Evolutionary conservation across 2,329 filamentous ascomycete genomes (phyloP).

Genomic region (Verruconis gallopava): DNA sequence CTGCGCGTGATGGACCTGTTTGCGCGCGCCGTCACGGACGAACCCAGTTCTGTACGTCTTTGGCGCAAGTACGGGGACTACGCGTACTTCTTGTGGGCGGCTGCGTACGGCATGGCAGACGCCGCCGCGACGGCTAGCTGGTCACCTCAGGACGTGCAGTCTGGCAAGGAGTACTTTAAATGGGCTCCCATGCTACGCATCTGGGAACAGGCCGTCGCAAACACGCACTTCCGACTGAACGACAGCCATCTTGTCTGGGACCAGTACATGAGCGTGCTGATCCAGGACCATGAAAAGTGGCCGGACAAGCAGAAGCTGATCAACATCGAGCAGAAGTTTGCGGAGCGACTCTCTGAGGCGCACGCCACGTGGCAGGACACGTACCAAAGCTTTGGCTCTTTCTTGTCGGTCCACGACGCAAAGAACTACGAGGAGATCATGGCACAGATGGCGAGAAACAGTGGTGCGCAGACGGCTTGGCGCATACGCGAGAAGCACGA

Average conservation of each 20-base stretch:
- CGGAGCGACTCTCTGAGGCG: constrained; percentile 53
- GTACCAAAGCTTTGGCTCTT: constrained; percentile 59
- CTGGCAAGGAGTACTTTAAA: constrained; percentile 60
- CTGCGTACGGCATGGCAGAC: constrained; percentile 46
- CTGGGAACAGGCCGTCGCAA: constrained; percentile 59
- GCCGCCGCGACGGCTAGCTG: constrained; percentile 21
- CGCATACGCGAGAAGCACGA: constrained; percentile 56
- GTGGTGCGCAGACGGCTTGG: constrained; percentile 50
- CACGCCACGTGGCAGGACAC: constrained; percentile 66
- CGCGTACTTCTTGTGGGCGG: constrained; percentile 57
- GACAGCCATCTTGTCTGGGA: constrained; percentile 74
- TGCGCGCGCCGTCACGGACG: constrained; percentile 54
- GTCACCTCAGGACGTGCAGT: constrained; percentile 53
- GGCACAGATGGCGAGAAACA: constrained; percentile 45
- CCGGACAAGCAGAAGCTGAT: constrained; percentile 44
- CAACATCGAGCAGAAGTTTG: constrained; percentile 55
- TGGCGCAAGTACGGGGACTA: constrained; percentile 73
- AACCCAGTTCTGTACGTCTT: constrained; percentile 59
- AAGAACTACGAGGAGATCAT: constrained; percentile 62
- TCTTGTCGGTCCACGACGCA: constrained; percentile 59
- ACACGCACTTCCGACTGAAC: constrained; percentile 59
- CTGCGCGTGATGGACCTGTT: constrained; percentile 60
- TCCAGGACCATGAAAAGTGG: constrained; percentile 50
- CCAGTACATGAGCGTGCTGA: constrained; percentile 59
- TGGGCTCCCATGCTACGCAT: constrained; percentile 53